These are phyloP conservation scores for Polyporus tsugae DNA, from an alignment of 1,284 basidiomycete genomes.

Conservation along the genomic window DNA sequence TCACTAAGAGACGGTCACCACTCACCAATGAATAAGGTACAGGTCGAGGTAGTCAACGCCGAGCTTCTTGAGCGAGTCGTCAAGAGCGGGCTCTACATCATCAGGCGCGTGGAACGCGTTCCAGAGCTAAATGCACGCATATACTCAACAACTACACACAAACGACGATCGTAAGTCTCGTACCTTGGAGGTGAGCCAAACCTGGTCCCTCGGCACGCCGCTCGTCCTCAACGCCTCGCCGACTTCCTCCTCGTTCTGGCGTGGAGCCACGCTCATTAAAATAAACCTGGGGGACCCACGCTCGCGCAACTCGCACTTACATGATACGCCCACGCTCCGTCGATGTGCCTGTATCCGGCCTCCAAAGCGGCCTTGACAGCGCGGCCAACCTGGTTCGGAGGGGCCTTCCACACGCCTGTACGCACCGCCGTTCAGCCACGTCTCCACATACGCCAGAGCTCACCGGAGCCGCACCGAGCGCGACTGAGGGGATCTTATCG, in stretches of 20 bases:
- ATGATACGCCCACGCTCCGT: constrained; percentile 76
- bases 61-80: constrained; percentile 72
- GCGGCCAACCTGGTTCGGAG: constrained; percentile 58
- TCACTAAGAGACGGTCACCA: constrained; percentile 30
- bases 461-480: constrained; percentile 55
- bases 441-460: neutral
- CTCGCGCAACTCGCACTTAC: constrained; percentile 41
- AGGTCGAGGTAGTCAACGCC: constrained; percentile 83
- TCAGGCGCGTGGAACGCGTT: constrained; percentile 73
- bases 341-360: constrained; percentile 78
- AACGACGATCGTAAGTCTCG: constrained; percentile 15
- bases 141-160: neutral
- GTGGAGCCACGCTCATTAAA: neutral
- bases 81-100: constrained; percentile 72
- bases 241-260: constrained; percentile 61
- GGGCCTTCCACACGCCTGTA: constrained; percentile 70
- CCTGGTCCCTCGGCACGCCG: constrained; percentile 48
- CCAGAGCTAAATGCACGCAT: constrained; percentile 58
- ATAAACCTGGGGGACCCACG: neutral
- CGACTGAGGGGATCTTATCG: constrained; percentile 67
- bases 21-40: constrained; percentile 86
- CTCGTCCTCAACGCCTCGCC: constrained; percentile 53
- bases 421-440: constrained; percentile 13
- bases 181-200: constrained; percentile 62
- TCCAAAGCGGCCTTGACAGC: constrained; percentile 69